A percentile compares a stretch with the other conserved stretches of the same genome.
Conservation (phyloP, 345 rosid genomes). For the Capsella bursapastoris region DNA sequence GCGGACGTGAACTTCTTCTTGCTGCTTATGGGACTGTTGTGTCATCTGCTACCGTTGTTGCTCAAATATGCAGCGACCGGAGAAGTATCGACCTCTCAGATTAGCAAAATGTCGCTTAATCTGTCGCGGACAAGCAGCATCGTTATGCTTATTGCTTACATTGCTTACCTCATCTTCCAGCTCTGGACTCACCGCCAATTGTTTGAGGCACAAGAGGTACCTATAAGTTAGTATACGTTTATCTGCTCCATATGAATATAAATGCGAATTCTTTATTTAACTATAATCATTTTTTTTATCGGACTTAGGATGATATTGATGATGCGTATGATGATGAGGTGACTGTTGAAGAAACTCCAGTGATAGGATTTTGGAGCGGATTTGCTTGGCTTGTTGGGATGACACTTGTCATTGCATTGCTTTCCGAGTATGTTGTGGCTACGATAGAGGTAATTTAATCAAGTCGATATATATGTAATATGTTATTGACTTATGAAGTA, state of each 20-base stretch:
- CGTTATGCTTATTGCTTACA: constrained; percentile 78
- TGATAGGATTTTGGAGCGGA: constrained; percentile 87
- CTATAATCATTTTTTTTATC: neutral
- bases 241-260: neutral
- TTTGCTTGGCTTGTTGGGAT: constrained; percentile 82
- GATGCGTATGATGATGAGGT: constrained; percentile 51
- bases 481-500: neutral
- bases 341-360: constrained; percentile 56
- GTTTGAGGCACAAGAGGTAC: constrained; percentile 44
- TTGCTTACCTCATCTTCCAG: constrained; percentile 80
- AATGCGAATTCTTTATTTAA: neutral
- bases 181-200: constrained; percentile 67
- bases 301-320: constrained; percentile 46
- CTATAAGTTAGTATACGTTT: constrained; percentile 6
- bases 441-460: constrained; percentile 72
- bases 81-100: constrained; percentile 36
- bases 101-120: constrained; percentile 52
- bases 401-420: constrained; percentile 71
- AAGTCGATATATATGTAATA: constrained; percentile 1
- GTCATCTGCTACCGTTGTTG: constrained; percentile 75
- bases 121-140: constrained; percentile 86
- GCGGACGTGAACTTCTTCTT: constrained; percentile 80
- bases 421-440: constrained; percentile 79
- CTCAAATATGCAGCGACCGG: constrained; percentile 47
- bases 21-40: constrained; percentile 72